Conservation (phyloP, 805 yeast species). For the Candida bentonensis region DNA sequence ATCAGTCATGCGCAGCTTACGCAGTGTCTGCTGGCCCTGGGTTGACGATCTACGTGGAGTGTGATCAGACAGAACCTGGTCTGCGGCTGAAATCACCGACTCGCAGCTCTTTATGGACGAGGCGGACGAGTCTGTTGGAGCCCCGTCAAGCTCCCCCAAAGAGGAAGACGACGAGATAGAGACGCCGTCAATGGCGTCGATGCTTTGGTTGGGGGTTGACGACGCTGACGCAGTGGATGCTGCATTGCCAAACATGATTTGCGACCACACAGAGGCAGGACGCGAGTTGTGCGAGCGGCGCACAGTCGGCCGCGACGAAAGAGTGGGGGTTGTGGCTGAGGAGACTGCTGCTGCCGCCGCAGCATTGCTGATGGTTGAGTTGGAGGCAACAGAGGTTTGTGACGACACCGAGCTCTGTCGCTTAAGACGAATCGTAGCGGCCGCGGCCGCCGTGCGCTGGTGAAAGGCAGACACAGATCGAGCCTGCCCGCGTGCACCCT, state of each 20-base stretch:
- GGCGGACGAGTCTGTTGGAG: not conserved
- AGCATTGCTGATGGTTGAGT: not conserved
- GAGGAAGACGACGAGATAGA: not conserved
- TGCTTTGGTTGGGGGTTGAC: not conserved
- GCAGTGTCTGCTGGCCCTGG: conserved; percentile 10
- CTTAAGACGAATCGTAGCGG: not conserved
- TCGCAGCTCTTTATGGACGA: not conserved
- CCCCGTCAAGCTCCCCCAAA: not conserved
- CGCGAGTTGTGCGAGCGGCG: not conserved
- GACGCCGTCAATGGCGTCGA: not conserved
- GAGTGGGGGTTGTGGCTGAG: not conserved
- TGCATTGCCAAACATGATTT: not conserved
- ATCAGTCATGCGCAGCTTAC: conserved; percentile 8
- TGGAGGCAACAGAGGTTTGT: not conserved
- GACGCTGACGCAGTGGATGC: not conserved
- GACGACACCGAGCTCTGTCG: not conserved
- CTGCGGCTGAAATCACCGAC: not conserved
- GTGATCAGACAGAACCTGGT: not conserved
- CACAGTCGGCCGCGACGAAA: no score
- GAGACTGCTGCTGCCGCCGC: not conserved
- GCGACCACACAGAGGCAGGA: not conserved
- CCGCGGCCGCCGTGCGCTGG: not conserved
- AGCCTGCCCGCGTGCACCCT: not conserved
- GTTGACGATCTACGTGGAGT: conserved; percentile 5
- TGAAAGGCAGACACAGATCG: conserved; percentile 1